Base-by-base conservation (phyloP, 176 grass and related monocot species). In the Otatea glauca region DNA sequence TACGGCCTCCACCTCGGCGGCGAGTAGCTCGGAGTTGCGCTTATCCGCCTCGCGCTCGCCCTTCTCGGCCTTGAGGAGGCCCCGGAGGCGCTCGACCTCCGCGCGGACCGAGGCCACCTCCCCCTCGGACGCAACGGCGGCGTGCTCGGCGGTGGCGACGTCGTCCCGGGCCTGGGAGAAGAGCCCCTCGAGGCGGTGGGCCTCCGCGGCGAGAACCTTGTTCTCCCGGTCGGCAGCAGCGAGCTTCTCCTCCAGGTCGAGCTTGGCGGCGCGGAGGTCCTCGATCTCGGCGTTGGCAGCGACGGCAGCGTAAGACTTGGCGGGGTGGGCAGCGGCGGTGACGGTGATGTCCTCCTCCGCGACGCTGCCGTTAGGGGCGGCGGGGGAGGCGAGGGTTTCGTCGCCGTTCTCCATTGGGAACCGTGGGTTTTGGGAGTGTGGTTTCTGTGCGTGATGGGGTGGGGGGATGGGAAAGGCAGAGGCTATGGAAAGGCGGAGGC, bases 351-450 rank as follows among this genome's bases (percentile, higher is more conserved):
- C 76, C 27, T 78, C 90, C 2, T 65, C 66, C 25, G 35, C 56
- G 1, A 50, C 38, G 59, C 7, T 68, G 32, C 88, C 84, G 74
- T 83, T 86, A 18, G 74, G 50, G 59, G 50, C 62, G 70, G 76
- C 38, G 83, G 65, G 55, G 70, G 14, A 55, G 44, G 81, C 81
- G 72, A 82, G 58, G 77, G 86, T 88, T 59, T 85, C 86, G 86
- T 73, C 82, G 82, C 82, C 82, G 82, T 85, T 88, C 84, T 91
- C 89, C 89, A 91, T 91, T 0, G 71, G 77, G 77, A 11, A 64
- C 13, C 17, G 59, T 90, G 79, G 84, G 84, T 27, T 90, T 83
- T 78, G 72, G 72, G 68, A 47, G 81, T 4, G 83, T 25, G 34
- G 68, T 79, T 82, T 42, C 78, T 82, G 68, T 39, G 75, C 75